A percentile compares a stretch with the other conserved stretches of the same genome.
These are phyloP conservation scores for Lojkania enalia DNA, from an alignment of 2,329 filamentous ascomycete species.

Conservation along the genomic window DNA sequence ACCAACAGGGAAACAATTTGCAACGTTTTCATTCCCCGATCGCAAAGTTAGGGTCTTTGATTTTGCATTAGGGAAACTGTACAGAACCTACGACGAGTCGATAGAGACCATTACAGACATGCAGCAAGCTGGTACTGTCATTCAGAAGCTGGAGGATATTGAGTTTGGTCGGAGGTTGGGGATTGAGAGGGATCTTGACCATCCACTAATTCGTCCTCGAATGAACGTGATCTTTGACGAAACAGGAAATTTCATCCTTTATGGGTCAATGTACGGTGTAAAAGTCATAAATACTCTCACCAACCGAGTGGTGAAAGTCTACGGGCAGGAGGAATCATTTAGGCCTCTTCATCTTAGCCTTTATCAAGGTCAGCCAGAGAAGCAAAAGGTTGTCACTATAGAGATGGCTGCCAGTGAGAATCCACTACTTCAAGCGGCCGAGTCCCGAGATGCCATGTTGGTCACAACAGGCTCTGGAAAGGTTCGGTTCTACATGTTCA, in stretches of 20 bases:
- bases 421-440: conserved; percentile 88
- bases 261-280: conserved; percentile 86
- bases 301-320: conserved; percentile 87
- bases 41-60: conserved; percentile 93
- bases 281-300: conserved; percentile 97
- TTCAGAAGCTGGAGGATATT: conserved; percentile 80
- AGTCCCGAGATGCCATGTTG: conserved; percentile 86
- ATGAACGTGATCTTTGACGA: conserved; percentile 94
- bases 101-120: conserved; percentile 86
- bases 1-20: conserved; percentile 82
- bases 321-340: conserved; percentile 86
- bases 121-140: conserved; percentile 88
- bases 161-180: conserved; percentile 90
- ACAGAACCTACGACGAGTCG: conserved; percentile 94
- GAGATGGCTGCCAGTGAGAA: conserved; percentile 97
- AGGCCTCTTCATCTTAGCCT: conserved; percentile 80
- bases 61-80: conserved; percentile 83
- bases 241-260: conserved; percentile 91
- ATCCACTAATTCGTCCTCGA: conserved; percentile 66
- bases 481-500: conserved; percentile 97
- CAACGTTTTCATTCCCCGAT: conserved; percentile 88
- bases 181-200: conserved; percentile 83
- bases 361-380: conserved; percentile 94
- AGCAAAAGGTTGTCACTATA: conserved; percentile 89
- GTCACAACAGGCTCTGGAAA: conserved; percentile 83